A percentile compares a stretch with the other conserved stretches of the same genome.
phyloP scores from a whole-genome alignment of 1,139 yeast genomes.

The Candida sp. region DNA sequence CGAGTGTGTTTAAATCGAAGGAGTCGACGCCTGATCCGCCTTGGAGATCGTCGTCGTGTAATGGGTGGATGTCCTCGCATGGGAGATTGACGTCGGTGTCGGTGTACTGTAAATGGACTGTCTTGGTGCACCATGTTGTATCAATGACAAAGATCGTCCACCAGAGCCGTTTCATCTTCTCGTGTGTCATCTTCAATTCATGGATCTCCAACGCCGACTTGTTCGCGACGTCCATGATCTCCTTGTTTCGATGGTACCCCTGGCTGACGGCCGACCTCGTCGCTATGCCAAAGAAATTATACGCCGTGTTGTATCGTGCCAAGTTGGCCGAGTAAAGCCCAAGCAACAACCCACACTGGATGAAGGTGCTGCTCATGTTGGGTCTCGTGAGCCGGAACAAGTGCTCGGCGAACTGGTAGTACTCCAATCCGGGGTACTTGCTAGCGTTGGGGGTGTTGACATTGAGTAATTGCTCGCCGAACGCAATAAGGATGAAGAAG shows the following conservation, averaged over 20 bases:
- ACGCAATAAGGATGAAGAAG: conserved; percentile 37
- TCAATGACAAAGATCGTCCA: conserved; percentile 59
- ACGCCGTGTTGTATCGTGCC: conserved; percentile 53
- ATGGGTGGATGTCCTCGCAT: conserved; percentile 31
- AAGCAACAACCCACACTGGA: conserved; percentile 49
- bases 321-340: conserved; percentile 54
- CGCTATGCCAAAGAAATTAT: conserved; percentile 53
- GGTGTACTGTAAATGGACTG: conserved; percentile 51
- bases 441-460: conserved; percentile 9
- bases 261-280: conserved; percentile 47
- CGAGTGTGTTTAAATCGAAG: conserved; percentile 36
- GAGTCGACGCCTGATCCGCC: neutral
- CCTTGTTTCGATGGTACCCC: conserved; percentile 47
- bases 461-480: conserved; percentile 38
- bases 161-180: conserved; percentile 53
- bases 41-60: conserved; percentile 23
- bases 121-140: conserved; percentile 53
- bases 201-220: conserved; percentile 3
- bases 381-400: conserved; percentile 46
- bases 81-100: conserved; percentile 57
- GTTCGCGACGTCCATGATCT: conserved; percentile 11
- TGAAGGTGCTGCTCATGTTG: conserved; percentile 38
- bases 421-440: conserved; percentile 37
- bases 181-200: conserved; percentile 17
- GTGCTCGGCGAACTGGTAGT: conserved; percentile 42